Evolutionary conservation across 768 basidiomycete genomes (phyloP).

Genomic region (Podaxis carcinomalis): DNA sequence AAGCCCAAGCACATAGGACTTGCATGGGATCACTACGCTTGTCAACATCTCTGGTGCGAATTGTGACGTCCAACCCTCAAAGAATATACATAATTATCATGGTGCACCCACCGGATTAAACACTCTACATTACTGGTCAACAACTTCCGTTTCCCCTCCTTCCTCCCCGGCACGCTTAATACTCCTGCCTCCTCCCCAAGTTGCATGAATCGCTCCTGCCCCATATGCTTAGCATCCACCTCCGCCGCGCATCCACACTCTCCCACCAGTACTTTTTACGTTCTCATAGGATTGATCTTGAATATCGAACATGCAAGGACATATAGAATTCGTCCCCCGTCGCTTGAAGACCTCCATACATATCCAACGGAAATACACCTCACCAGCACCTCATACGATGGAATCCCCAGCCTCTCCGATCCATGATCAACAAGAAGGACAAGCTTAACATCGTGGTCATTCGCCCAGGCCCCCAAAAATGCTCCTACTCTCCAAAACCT

Average conservation of each 20-base stretch:
- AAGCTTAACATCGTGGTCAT: slow-evolving; percentile 35
- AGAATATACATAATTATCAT: too few species aligned
- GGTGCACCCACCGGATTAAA: neutral
- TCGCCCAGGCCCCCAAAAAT: slow-evolving; percentile 35
- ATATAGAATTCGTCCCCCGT: slow-evolving; percentile 7
- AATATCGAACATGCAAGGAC: slow-evolving; percentile 7
- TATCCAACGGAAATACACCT: slow-evolving; percentile 31
- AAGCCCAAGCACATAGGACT: too few species aligned
- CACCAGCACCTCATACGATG: slow-evolving; percentile 49
- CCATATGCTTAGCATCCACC: neutral
- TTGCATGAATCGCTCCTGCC: neutral
- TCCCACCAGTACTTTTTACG: neutral
- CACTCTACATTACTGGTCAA: slow-evolving; percentile 1
- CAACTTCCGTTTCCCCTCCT: neutral
- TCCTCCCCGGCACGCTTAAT: neutral
- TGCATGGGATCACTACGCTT: too few species aligned
- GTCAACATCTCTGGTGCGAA: too few species aligned
- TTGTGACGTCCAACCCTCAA: too few species aligned
- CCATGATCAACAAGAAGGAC: slow-evolving; percentile 39
- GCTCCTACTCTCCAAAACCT: slow-evolving; percentile 37
- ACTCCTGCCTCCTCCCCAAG: neutral
- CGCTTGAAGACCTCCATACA: slow-evolving; percentile 15
- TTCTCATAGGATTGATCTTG: slow-evolving; percentile 4
- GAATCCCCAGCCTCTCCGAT: slow-evolving; percentile 51
- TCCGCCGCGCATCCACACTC: neutral